Evolutionary conservation across 2,329 filamentous ascomycete species (phyloP).

Genomic region (Aspergillus intermedius): DNA sequence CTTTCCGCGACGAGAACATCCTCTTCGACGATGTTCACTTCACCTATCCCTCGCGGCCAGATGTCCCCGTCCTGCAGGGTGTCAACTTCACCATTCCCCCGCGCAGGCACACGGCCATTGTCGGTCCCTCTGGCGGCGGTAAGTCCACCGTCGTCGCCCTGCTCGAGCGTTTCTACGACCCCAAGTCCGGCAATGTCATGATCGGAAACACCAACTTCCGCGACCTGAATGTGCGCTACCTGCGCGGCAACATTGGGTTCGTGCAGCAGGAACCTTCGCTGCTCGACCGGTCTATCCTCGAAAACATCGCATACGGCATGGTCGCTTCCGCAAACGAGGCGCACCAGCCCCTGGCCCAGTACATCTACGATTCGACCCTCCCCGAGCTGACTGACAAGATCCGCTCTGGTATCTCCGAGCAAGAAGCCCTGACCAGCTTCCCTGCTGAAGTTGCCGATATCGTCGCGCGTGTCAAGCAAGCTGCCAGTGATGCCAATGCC

Average conservation of each 20-base stretch:
- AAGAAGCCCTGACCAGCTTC: conserved; percentile 15
- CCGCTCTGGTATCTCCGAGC: conserved; percentile 17
- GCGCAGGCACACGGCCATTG: conserved; percentile 37
- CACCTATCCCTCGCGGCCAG: conserved; percentile 31
- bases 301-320: conserved; percentile 49
- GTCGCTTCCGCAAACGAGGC: conserved; percentile 27
- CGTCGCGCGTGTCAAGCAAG: conserved; percentile 21
- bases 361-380: conserved; percentile 21
- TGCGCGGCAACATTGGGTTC: conserved; percentile 31
- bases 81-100: conserved; percentile 27
- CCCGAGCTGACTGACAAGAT: conserved; percentile 19
- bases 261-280: conserved; percentile 50
- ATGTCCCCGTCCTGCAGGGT: conserved; percentile 28
- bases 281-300: conserved; percentile 46
- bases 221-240: conserved; percentile 28
- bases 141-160: conserved; percentile 44
- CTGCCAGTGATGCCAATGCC: conserved; percentile 22
- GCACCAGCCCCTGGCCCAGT: conserved; percentile 19
- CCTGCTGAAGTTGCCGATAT: conserved; percentile 22
- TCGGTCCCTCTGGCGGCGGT: conserved; percentile 47
- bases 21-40: conserved; percentile 31
- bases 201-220: conserved; percentile 25
- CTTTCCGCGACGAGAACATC: conserved; percentile 19
- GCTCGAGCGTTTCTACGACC: conserved; percentile 34
- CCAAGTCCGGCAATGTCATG: conserved; percentile 22